These are phyloP conservation scores for Debaryomyces robertsiae DNA, from an alignment of 1,139 yeast genomes.

Conservation along the genomic window DNA sequence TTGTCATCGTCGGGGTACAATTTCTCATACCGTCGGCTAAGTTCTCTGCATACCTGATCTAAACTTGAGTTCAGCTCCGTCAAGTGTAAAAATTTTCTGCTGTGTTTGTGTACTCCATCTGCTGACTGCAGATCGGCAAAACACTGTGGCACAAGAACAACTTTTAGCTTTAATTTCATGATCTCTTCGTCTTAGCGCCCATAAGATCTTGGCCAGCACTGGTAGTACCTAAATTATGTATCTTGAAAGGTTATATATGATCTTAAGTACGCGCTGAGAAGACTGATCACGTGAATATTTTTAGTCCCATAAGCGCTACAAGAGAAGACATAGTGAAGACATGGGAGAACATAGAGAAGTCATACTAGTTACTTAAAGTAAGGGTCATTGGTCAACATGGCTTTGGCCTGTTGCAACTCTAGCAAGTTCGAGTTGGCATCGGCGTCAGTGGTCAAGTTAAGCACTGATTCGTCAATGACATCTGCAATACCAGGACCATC, in stretches of 20 bases:
- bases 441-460: neutral
- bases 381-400: constrained; percentile 8
- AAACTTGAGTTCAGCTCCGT: constrained; percentile 50
- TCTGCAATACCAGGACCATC: constrained; percentile 21
- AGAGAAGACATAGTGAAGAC: too few species aligned
- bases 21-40: constrained; percentile 52
- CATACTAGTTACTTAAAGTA: constrained; percentile 9
- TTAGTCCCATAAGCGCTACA: too few species aligned
- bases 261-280: constrained; percentile 4
- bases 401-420: constrained; percentile 6
- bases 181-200: constrained; percentile 14
- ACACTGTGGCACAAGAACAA: constrained; percentile 38
- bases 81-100: constrained; percentile 62
- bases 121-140: constrained; percentile 20
- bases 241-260: too few species aligned
- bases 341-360: too few species aligned
- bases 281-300: constrained; percentile 7
- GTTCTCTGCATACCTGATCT: constrained; percentile 51
- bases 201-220: neutral
- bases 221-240: neutral
- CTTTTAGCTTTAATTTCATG: constrained; percentile 41
- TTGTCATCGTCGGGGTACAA: constrained; percentile 64
- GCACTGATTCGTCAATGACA: constrained; percentile 11
- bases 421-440: neutral
- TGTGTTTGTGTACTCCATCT: constrained; percentile 15